phyloP scores from a whole-genome alignment of 225 moss, liverwort and hornwort species.

The Polytrichum formosum region DNA sequence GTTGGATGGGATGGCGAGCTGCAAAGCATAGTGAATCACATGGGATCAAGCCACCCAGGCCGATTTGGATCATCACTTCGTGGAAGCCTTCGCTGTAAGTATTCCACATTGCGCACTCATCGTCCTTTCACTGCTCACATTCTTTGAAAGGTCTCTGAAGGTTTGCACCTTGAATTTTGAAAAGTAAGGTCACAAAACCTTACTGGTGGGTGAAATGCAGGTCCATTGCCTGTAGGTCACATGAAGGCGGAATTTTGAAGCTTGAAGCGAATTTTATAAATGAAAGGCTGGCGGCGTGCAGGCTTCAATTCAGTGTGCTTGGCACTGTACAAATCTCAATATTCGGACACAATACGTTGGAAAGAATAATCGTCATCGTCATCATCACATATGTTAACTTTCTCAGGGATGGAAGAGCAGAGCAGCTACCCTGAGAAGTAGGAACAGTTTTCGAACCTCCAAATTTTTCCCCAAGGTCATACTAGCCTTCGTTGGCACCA shows the following conservation, averaged over 20 bases:
- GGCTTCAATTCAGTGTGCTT: not conserved
- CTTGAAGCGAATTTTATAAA: not conserved
- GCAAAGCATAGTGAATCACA: conserved; percentile 35
- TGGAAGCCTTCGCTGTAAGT: conserved; percentile 25
- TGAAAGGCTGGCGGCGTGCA: no score
- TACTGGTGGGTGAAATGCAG: conserved; percentile 16
- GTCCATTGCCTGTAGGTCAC: conserved; percentile 19
- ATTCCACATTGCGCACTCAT: not conserved
- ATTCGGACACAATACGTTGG: not conserved
- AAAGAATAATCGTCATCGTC: not conserved
- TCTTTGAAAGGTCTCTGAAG: not conserved
- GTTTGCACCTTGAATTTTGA: not conserved
- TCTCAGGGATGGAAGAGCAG: no score
- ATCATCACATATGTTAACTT: not conserved
- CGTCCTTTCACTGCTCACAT: not conserved
- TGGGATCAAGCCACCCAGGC: conserved; percentile 26
- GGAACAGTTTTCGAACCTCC: not conserved
- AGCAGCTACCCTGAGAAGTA: no score
- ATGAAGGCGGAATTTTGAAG: conserved; percentile 41
- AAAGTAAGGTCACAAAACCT: not conserved
- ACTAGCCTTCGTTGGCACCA: not conserved
- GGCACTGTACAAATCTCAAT: not conserved
- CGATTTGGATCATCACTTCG: conserved; percentile 13
- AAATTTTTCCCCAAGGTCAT: not conserved
- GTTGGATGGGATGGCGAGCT: conserved; percentile 37